phyloP scores from a whole-genome alignment of 176 grass and related monocot genomes.

The Carex pumila region DNA sequence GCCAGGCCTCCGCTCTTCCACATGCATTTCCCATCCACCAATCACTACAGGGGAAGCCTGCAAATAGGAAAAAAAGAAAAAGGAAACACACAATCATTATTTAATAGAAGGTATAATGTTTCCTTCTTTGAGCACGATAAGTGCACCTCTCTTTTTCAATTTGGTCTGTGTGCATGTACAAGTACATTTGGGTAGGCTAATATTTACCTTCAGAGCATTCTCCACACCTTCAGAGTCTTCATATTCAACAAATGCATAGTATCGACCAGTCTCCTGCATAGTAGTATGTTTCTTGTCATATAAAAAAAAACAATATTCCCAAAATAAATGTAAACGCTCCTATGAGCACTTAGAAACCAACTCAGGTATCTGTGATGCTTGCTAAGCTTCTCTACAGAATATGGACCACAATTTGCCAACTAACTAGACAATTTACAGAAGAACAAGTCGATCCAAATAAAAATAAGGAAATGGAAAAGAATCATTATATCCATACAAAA shows the following conservation, averaged over 20 bases:
- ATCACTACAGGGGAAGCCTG: constrained; percentile 75
- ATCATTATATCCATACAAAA: background rate
- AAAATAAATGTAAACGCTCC: background rate
- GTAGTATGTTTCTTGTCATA: background rate
- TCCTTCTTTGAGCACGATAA: background rate
- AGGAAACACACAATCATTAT: background rate
- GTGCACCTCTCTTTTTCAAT: background rate
- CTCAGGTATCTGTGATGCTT: background rate
- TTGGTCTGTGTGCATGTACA: background rate
- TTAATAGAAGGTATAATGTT: background rate
- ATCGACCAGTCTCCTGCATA: constrained; percentile 74
- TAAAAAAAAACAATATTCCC: background rate
- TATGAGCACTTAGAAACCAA: background rate
- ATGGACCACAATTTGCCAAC: background rate
- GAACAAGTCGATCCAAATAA: background rate
- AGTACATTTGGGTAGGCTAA: background rate
- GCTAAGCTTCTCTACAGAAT: background rate
- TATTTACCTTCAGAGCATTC: constrained; percentile 55
- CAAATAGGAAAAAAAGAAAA: background rate
- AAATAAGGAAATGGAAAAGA: background rate
- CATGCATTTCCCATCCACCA: constrained; percentile 81
- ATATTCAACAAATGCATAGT: constrained; percentile 80
- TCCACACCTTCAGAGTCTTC: constrained; percentile 65
- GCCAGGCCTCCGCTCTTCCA: constrained; percentile 81
- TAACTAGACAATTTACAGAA: background rate